Percentiles rank a stretch among this genome's conserved stretches.
phyloP scores from a whole-genome alignment of 495 filamentous ascomycete species.

The Penicillium antarcticum region DNA sequence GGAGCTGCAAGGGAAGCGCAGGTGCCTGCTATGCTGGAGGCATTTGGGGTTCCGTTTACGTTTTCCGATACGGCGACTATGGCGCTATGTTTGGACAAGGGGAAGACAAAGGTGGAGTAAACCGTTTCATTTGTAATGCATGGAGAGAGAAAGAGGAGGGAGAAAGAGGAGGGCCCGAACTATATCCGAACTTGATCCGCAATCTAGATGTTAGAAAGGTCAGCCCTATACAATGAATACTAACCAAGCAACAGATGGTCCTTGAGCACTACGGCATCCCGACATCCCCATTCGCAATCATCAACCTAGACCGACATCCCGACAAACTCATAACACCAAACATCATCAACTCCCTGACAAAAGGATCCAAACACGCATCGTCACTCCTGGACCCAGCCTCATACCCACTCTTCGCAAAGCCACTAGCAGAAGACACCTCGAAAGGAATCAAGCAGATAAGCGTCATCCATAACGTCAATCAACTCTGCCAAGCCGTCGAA shows the following conservation, averaged over 20 bases:
- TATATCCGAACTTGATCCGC: too few relatives aligned
- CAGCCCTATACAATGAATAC: too few relatives aligned
- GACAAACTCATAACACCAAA: not conserved
- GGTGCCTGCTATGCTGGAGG: slow-evolving; percentile 22
- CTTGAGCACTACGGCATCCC: slow-evolving; percentile 17
- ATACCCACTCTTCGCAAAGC: slow-evolving; percentile 21
- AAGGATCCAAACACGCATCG: not conserved
- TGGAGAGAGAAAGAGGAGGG: not conserved
- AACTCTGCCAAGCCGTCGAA: slow-evolving; percentile 6
- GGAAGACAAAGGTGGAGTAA: slow-evolving; percentile 22
- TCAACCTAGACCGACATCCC: not conserved
- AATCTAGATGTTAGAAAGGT: too few relatives aligned
- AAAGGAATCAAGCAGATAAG: slow-evolving; percentile 14
- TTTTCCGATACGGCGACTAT: slow-evolving; percentile 23
- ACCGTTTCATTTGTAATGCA: not conserved
- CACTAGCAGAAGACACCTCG: slow-evolving; percentile 12
- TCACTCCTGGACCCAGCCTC: not conserved
- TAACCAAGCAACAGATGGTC: slow-evolving; percentile 6
- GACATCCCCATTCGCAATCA: slow-evolving; percentile 14
- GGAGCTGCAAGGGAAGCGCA: slow-evolving; percentile 23
- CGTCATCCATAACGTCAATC: slow-evolving; percentile 13
- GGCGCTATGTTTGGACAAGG: slow-evolving; percentile 22
- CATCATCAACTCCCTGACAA: not conserved
- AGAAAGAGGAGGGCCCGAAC: too few relatives aligned
- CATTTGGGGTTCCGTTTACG: slow-evolving; percentile 23